Evolutionary conservation across 108 stramenopile species (phyloP), one percentile per base, ranked within the genome.

Genomic region (Nannochloropsis granulata): DNA sequence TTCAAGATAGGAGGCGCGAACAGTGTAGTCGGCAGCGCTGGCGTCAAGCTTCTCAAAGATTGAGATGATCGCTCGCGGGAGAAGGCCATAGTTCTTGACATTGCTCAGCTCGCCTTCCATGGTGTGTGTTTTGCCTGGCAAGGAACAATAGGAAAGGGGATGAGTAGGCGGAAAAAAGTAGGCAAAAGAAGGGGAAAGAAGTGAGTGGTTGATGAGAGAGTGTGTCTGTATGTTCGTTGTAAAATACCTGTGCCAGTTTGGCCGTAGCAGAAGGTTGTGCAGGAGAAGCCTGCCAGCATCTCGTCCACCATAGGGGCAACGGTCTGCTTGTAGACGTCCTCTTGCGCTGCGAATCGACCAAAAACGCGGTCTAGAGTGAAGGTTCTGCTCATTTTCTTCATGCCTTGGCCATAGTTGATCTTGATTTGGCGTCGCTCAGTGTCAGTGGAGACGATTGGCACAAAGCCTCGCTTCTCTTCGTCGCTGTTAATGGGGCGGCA

Each of bases 1-100:
- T 85, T 92, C 92, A 24, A 92, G 91, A 84, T 91, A 92, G 23
- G 90, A 90, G 19, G 91, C 89, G n/a, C 92, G 88, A 12, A 92
- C 91, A 44, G 89, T 91, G 83, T 89, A 92, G 78, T 92, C 91
- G 10, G 90, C 89, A 42, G 83, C 83, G 81, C 89, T 85, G 44
- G 82, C 43, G 26, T 92, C 90, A 9, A 92, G 91, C 82, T 89
- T 83, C 56, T 92, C 84, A 82, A 92, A 92, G 43, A 92, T 92
- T 43, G 80, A 44, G 56, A 82, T 84, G 44, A 92, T 89, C 19
- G 92, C 86, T 23, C 92, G 88, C 1, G 92, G 92, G 23, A 92
- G 91, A 26, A 92, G 90, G 56, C 92, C 92, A 82, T 89, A 89
- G 16, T 83, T 21, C 16, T 90, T 89, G 10, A 79, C 12, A 56